Base-by-base conservation (phyloP, 2,329 filamentous ascomycete species). In the Claviceps sp. region DNA sequence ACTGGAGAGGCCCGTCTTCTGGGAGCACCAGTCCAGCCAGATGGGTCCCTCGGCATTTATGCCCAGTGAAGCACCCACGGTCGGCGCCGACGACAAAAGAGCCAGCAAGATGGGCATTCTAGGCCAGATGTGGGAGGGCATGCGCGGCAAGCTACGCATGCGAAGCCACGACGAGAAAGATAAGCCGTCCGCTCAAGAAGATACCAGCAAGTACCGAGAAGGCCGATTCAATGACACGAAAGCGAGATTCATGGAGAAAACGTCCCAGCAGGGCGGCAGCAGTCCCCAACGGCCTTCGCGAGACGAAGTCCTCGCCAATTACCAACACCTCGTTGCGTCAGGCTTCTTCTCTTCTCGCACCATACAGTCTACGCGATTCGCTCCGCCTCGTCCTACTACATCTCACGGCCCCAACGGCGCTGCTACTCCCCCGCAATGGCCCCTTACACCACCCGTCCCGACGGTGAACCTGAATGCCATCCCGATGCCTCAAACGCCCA, bases 301-400 rank as follows among this genome's bases (percentile, higher is more conserved):
- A 57, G 78, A 81, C 49, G 76, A 81, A 53, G 71, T 81, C 50
- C 57, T 78, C 60, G 71, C 73, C 54, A 79, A 70, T 60, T 81
- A 81, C 62, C 73, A 78, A 56, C 66, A 76, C 57, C 70, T 81
- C 52, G 70, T 81, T 58, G 72, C 75, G 2, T 72, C 72, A 5
- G 78, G 78, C 54, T 81, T 81, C 71, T 81, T 81, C 62, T 69
- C 73, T 47, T 68, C 73, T 24, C 77, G 79, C 55, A 77, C 77
- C 50, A 80, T 80, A 55, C 73, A 76, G 54, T 78, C 76, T 4
- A 77, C 75, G 1, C 69, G 78, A 3, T 53, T 43, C 24, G 55
- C 30, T 20, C 56, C 48, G 48, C 55, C 45, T 45, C 51, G 60
- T 49, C 53, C 43, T 16, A 9, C 14, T 7, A 56, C 37, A 52